A percentile compares a stretch with the other conserved stretches of the same genome.
Conservation (phyloP, 2,329 filamentous ascomycete species). For the Cladorrhinum sp. region DNA sequence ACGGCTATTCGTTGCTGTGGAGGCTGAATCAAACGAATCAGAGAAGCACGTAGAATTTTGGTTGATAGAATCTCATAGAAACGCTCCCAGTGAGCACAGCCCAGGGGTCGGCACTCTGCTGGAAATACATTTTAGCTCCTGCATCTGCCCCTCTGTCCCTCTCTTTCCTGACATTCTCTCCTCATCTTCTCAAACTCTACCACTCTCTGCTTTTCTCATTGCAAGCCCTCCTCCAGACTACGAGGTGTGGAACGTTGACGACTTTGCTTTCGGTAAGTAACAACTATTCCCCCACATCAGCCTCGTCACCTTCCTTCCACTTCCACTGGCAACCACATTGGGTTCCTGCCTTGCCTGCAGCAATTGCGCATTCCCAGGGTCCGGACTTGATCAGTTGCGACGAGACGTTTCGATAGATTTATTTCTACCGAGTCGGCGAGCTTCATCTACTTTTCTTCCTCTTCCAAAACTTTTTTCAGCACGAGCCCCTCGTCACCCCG, state of each 20-base stretch:
- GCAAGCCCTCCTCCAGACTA: slow-evolving; percentile 7
- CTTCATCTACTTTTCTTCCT: background rate
- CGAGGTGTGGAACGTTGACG: slow-evolving; percentile 20
- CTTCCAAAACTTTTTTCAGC: slow-evolving; percentile 9
- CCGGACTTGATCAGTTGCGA: background rate
- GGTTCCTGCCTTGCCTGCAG: slow-evolving; percentile 1
- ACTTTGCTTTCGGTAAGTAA: slow-evolving; percentile 23
- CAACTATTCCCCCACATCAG: slow-evolving; percentile 14
- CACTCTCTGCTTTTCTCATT: slow-evolving; percentile 8
- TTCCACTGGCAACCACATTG: slow-evolving; percentile 7
- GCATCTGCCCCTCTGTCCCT: slow-evolving; percentile 23
- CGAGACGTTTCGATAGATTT: background rate
- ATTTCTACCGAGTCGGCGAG: background rate
- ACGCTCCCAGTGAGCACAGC: slow-evolving; percentile 31
- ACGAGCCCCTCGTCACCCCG: slow-evolving; percentile 3
- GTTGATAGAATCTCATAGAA: slow-evolving; percentile 37
- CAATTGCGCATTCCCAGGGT: background rate
- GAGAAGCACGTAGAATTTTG: slow-evolving; percentile 29
- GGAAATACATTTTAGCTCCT: slow-evolving; percentile 34
- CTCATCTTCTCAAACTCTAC: slow-evolving; percentile 21
- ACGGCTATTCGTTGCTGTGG: slow-evolving; percentile 21
- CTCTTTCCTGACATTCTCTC: slow-evolving; percentile 16
- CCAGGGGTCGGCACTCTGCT: slow-evolving; percentile 22
- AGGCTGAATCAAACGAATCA: slow-evolving; percentile 27
- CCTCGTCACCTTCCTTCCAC: slow-evolving; percentile 11